A percentile compares a stretch with the other conserved stretches of the same genome.
Conservation (phyloP, 2,329 filamentous ascomycete species). For the Colletotrichum euphorbiae region DNA sequence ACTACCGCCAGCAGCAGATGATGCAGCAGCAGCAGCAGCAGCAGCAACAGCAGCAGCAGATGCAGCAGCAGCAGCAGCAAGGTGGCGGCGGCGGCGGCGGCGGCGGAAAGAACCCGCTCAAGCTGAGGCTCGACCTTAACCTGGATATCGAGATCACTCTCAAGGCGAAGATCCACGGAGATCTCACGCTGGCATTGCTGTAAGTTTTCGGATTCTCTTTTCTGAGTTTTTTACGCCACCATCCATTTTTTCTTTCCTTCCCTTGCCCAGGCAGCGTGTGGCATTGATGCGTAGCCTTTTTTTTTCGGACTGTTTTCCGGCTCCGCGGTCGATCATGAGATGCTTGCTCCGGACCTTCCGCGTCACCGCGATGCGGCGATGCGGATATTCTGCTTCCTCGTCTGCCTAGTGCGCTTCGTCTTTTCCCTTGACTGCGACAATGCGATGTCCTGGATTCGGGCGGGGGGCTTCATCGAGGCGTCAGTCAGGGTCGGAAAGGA, state of each 20-base stretch:
- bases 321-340: not conserved
- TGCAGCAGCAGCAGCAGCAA: slow-evolving; percentile 45
- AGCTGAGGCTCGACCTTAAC: slow-evolving; percentile 66
- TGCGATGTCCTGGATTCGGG: slow-evolving; percentile 4
- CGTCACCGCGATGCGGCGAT: not conserved
- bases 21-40: slow-evolving; percentile 43
- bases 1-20: slow-evolving; percentile 26
- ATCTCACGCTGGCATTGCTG: slow-evolving; percentile 79
- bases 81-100: slow-evolving; percentile 43
- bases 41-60: slow-evolving; percentile 43
- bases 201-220: slow-evolving; percentile 52
- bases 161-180: slow-evolving; percentile 83
- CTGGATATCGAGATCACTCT: slow-evolving; percentile 83
- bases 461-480: not conserved
- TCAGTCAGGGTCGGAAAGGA: not conserved
- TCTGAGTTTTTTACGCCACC: not conserved
- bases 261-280: not conserved
- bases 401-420: slow-evolving; percentile 14
- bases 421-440: not conserved
- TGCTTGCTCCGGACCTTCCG: not conserved
- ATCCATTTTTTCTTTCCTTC: not conserved
- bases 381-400: slow-evolving; percentile 9
- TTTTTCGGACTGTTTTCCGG: not conserved
- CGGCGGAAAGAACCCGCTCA: slow-evolving; percentile 42
- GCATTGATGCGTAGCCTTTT: not conserved